Evolutionary conservation across 2,329 filamentous ascomycete species (phyloP).

Genomic region (Magnaporthiopsis incrustans): DNA sequence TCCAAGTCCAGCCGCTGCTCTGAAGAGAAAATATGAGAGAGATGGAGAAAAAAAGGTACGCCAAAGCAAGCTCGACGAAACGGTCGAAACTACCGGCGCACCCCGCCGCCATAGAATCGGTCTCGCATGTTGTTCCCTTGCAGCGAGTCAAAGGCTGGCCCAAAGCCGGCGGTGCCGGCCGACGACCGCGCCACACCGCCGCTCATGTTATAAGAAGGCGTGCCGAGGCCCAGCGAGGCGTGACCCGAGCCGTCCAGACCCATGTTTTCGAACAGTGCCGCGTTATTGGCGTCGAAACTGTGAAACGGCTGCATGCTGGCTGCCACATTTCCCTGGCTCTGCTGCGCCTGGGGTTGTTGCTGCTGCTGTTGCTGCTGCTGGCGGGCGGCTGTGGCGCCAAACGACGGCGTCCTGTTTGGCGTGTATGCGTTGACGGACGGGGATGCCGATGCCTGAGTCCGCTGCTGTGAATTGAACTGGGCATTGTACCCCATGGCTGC

Average conservation of each 20-base stretch:
- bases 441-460: conserved; percentile 10
- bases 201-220: conserved; percentile 17
- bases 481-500: conserved; percentile 11
- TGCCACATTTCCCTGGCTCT: conserved; percentile 6
- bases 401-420: conserved; percentile 13
- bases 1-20: not conserved
- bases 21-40: not conserved
- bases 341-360: conserved; percentile 17
- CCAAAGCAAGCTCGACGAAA: not conserved
- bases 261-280: conserved; percentile 19
- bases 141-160: conserved; percentile 19
- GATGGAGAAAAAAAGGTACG: not conserved
- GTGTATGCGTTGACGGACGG: conserved; percentile 14
- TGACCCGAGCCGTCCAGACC: conserved; percentile 19
- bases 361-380: conserved; percentile 14
- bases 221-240: conserved; percentile 17
- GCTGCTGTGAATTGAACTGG: conserved; percentile 10
- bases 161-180: conserved; percentile 12
- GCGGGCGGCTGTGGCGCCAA: conserved; percentile 8
- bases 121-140: conserved; percentile 10
- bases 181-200: conserved; percentile 18
- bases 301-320: conserved; percentile 15
- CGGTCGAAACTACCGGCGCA: conserved; percentile 9
- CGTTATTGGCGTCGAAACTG: conserved; percentile 13
- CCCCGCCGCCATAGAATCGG: conserved; percentile 13